Conservation (phyloP, 1,284 basidiomycete species). For the Tranzscheliella williamsii region DNA sequence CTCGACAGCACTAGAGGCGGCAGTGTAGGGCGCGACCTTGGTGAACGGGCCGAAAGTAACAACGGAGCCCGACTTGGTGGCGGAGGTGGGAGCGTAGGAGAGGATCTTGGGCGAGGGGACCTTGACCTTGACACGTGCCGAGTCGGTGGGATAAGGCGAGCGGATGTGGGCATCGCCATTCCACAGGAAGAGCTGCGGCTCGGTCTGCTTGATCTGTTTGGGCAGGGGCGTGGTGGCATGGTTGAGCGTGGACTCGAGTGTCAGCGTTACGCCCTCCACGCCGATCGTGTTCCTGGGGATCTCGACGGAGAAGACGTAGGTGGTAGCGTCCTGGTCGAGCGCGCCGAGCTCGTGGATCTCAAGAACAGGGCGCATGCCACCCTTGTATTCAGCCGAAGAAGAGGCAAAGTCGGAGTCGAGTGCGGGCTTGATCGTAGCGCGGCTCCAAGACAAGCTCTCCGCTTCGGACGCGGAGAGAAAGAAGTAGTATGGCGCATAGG, state of each 20-base stretch:
- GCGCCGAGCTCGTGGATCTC: conserved; percentile 2
- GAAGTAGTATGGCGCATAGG: conserved; percentile 29
- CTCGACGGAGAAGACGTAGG: conserved; percentile 7
- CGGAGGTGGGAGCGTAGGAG: conserved; percentile 63
- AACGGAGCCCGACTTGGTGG: conserved; percentile 75
- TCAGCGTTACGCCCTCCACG: conserved; percentile 4
- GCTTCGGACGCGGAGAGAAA: conserved; percentile 29
- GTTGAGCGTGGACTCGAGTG: conserved; percentile 69
- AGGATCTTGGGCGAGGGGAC: conserved; percentile 19
- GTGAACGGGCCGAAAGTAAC: conserved; percentile 86
- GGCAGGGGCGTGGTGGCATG: conserved; percentile 79
- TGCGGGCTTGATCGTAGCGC: conserved; percentile 15
- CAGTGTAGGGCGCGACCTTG: conserved; percentile 67
- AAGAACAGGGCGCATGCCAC: conserved; percentile 13
- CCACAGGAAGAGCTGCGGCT: conserved; percentile 80
- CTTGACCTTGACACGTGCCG: conserved; percentile 78
- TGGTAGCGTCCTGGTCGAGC: conserved; percentile 5
- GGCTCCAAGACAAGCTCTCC: conserved; percentile 20
- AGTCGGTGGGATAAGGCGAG: conserved; percentile 78
- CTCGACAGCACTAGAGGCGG: conserved; percentile 54
- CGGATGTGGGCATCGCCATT: conserved; percentile 74
- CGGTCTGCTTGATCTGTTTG: conserved; percentile 72
- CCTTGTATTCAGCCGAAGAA: conserved; percentile 3
- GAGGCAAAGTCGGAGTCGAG: conserved; percentile 12
- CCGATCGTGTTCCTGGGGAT: conserved; percentile 9